Evolutionary conservation across 352 stramenopile genomes (phyloP).

Genomic region (Globisporangium splendens): DNA sequence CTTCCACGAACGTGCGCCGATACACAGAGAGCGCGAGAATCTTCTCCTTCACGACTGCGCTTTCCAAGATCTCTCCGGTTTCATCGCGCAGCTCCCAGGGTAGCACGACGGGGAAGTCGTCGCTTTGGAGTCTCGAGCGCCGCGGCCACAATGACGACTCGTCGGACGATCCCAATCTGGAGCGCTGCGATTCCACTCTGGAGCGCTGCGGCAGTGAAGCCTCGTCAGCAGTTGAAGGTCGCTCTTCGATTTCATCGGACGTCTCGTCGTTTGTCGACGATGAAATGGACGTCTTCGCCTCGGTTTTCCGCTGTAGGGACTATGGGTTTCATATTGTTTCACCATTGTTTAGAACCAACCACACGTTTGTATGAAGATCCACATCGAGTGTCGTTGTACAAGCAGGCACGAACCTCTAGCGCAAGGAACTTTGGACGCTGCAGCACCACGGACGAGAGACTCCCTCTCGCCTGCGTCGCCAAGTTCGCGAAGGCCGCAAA

Average conservation of each 20-base stretch:
- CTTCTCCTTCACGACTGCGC: constrained; percentile 36
- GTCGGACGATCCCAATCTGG: not conserved
- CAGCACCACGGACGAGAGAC: constrained; percentile 10
- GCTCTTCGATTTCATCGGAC: constrained; percentile 6
- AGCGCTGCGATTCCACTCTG: not conserved
- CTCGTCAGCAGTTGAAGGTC: not conserved
- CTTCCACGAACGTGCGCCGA: constrained; percentile 57
- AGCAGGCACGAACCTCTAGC: not conserved
- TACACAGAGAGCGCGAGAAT: constrained; percentile 63
- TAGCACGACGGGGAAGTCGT: constrained; percentile 23
- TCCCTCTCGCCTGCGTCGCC: constrained; percentile 14
- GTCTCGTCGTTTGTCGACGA: constrained; percentile 7
- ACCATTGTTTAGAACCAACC: too few species aligned
- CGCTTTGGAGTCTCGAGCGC: constrained; percentile 6
- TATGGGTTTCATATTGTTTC: too few species aligned
- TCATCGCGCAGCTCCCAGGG: constrained; percentile 47
- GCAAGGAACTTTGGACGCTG: constrained; percentile 16
- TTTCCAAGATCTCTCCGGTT: constrained; percentile 32
- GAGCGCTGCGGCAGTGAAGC: not conserved
- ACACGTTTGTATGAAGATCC: not conserved
- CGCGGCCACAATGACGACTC: not conserved
- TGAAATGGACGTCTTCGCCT: constrained; percentile 9
- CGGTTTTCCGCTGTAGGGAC: constrained; percentile 3
- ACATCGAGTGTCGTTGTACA: too few species aligned
- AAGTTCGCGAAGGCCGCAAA: constrained; percentile 13